Conservation (phyloP, 805 yeast species). For the Jamesozyma piceae region DNA sequence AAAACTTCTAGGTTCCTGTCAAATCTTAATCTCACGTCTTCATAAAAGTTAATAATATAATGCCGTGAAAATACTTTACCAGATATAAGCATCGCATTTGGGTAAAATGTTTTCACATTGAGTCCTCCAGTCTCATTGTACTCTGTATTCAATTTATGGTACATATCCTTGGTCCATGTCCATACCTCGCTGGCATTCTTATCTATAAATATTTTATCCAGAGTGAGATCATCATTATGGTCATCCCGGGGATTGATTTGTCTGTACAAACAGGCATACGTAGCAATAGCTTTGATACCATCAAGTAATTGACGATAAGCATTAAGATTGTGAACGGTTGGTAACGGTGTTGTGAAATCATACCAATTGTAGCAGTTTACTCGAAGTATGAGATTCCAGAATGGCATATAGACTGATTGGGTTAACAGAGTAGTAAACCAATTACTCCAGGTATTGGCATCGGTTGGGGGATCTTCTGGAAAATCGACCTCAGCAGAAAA, state of each 20-base stretch:
- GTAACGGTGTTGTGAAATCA: background rate
- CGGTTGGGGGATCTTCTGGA: background rate
- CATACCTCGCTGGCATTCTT: background rate
- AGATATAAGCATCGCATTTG: background rate
- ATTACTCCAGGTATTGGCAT: background rate
- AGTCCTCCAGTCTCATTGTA: background rate
- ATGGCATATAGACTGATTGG: background rate
- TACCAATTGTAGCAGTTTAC: background rate
- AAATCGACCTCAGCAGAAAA: background rate
- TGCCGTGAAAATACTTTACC: background rate
- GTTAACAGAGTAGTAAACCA: background rate
- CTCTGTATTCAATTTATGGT: background rate
- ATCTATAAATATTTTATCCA: background rate
- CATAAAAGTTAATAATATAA: background rate
- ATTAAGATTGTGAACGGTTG: background rate
- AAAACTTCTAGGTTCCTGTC: background rate
- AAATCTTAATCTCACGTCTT: background rate
- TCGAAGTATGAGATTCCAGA: background rate
- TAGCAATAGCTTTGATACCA: background rate
- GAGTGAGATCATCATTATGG: background rate
- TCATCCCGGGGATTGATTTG: background rate
- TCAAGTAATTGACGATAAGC: background rate
- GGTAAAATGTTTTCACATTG: background rate
- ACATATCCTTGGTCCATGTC: background rate
- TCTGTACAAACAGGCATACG: no score